phyloP scores from a whole-genome alignment of 2,329 filamentous ascomycete species.

The Acephala macrosclerotiorum region DNA sequence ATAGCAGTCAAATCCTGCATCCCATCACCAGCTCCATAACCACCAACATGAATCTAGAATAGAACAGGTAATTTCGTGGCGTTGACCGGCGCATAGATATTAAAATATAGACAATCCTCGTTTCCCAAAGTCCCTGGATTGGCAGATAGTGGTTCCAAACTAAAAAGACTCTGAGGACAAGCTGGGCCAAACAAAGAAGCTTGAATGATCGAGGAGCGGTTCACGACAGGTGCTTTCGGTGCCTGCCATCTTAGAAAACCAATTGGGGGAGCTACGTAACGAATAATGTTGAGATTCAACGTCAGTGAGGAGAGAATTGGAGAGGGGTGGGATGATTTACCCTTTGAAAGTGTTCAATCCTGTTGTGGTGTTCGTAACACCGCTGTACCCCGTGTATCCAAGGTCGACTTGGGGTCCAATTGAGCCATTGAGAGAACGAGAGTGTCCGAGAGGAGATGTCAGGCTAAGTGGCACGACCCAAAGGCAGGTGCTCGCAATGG shows the following conservation, averaged over 20 bases:
- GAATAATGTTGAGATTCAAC: no score
- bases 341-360: slow-evolving; percentile 1
- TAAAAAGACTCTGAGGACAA: neutral
- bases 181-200: neutral
- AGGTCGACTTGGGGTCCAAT: neutral
- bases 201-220: neutral
- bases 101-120: neutral
- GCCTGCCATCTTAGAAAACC: neutral
- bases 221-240: neutral
- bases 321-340: neutral
- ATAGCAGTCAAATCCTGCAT: neutral
- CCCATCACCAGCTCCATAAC: slow-evolving; percentile 54
- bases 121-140: neutral
- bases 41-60: slow-evolving; percentile 74
- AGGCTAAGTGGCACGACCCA: neutral
- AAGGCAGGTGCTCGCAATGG: neutral
- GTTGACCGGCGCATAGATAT: neutral
- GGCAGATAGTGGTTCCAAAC: neutral
- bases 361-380: neutral
- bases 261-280: slow-evolving; percentile 1
- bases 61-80: slow-evolving; percentile 60
- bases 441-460: neutral
- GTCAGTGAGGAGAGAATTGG: neutral
- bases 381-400: neutral
- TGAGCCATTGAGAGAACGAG: neutral